Conservation (phyloP, 345 rosid species). For the Salix viminalis region DNA sequence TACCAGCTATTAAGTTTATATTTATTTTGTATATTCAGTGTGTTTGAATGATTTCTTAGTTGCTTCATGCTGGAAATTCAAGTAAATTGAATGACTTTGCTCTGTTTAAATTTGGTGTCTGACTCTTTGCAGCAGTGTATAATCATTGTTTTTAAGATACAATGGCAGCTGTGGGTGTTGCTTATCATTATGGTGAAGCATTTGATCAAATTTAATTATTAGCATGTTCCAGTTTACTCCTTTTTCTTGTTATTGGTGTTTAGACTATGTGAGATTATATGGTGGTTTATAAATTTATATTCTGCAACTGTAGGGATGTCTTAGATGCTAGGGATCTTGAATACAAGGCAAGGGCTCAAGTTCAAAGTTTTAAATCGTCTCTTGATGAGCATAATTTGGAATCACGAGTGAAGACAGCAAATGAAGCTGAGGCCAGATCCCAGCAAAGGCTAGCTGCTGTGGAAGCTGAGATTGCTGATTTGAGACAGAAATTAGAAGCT, state of each 20-base stretch:
- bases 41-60: background rate
- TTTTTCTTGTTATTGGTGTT: constrained; percentile 1
- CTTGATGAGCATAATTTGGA: constrained; percentile 90
- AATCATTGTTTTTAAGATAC: background rate
- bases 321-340: constrained; percentile 69
- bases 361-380: constrained; percentile 66
- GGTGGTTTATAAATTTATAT: constrained; percentile 10
- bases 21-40: background rate
- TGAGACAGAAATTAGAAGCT: constrained; percentile 75
- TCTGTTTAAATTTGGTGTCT: background rate
- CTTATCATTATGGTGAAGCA: background rate
- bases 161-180: background rate
- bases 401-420: constrained; percentile 85
- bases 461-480: constrained; percentile 96
- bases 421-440: constrained; percentile 92
- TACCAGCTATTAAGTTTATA: background rate
- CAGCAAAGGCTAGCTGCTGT: constrained; percentile 95
- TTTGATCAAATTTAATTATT: background rate
- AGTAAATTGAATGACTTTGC: background rate
- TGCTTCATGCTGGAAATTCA: background rate
- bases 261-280: constrained; percentile 3
- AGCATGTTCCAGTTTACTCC: background rate
- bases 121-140: background rate
- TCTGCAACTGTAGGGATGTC: constrained; percentile 49
- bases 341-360: constrained; percentile 74